Percentiles rank a stretch among this genome's conserved stretches.
Evolutionary conservation across 2,329 filamentous ascomycete species (phyloP).

Genomic region (Cladosporium colombiae): DNA sequence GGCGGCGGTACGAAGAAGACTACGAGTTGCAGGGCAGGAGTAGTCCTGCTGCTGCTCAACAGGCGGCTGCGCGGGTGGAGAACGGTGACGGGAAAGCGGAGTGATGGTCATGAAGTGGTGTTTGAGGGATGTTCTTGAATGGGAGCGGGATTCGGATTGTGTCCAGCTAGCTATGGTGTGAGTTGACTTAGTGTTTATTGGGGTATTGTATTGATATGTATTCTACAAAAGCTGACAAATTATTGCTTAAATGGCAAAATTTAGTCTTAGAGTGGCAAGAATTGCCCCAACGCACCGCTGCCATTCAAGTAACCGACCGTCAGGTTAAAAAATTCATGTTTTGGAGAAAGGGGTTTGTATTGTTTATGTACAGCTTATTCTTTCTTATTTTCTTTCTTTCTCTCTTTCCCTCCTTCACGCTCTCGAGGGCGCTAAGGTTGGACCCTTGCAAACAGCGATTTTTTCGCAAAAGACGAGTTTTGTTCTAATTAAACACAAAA

Average conservation of each 20-base stretch:
- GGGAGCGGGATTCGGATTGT: background rate
- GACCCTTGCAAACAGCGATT: background rate
- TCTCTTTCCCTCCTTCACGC: background rate
- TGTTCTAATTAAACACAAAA: background rate
- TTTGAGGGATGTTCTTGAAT: too few relatives aligned
- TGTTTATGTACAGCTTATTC: background rate
- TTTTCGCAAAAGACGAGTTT: background rate
- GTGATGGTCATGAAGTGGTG: background rate
- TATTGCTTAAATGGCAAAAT: background rate
- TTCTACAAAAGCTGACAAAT: background rate
- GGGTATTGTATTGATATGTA: background rate
- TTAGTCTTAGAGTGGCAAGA: background rate
- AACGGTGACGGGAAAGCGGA: background rate
- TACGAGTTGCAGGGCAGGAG: conserved; percentile 32
- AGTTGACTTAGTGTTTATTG: background rate
- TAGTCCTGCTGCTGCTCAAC: background rate
- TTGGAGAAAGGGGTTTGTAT: background rate
- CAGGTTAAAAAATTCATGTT: too few relatives aligned
- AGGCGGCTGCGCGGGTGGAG: background rate
- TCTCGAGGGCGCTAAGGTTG: background rate
- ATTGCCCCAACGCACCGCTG: background rate
- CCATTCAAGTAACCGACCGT: background rate
- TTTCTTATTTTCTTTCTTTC: background rate
- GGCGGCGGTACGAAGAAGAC: conserved; percentile 67
- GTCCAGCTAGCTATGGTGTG: background rate